Evolutionary conservation across 345 rosid genomes (phyloP).

Genomic region (Salix arbutifolia): DNA sequence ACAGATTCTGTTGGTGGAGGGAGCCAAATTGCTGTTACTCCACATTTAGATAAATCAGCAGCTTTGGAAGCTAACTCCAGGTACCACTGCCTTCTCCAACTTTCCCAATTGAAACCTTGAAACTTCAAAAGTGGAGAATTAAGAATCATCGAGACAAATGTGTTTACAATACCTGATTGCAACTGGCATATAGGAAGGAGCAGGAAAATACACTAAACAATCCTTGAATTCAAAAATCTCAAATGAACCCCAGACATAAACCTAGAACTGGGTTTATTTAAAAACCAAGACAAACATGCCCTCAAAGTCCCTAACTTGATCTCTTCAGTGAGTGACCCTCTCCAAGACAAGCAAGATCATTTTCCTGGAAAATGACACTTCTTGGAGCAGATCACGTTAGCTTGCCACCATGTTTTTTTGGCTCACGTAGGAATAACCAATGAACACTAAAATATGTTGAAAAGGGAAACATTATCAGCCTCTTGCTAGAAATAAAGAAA

Average conservation of each 20-base stretch:
- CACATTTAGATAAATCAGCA: slow-evolving; percentile 42
- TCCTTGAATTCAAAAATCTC: background rate
- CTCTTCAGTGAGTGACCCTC: background rate
- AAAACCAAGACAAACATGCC: background rate
- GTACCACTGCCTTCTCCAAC: slow-evolving; percentile 50
- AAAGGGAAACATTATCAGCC: too few relatives aligned
- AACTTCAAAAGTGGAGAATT: slow-evolving; percentile 28
- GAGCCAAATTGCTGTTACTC: slow-evolving; percentile 46
- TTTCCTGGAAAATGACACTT: too few relatives aligned
- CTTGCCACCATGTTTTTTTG: too few relatives aligned
- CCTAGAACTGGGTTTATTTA: background rate
- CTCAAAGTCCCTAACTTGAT: background rate
- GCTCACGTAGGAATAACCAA: too few relatives aligned
- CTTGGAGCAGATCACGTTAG: too few relatives aligned
- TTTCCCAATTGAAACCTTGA: slow-evolving; percentile 59
- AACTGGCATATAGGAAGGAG: background rate
- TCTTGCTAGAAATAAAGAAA: too few relatives aligned
- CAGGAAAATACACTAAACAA: background rate
- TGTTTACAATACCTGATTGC: background rate
- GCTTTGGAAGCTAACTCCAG: slow-evolving; percentile 42
- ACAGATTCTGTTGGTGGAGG: slow-evolving; percentile 57
- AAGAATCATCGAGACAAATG: background rate
- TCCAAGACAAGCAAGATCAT: too few relatives aligned
- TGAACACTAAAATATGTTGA: too few relatives aligned
- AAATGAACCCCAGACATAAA: background rate